phyloP scores from a whole-genome alignment of 2,329 filamentous ascomycete genomes.

The Ciborinia camelliae region DNA sequence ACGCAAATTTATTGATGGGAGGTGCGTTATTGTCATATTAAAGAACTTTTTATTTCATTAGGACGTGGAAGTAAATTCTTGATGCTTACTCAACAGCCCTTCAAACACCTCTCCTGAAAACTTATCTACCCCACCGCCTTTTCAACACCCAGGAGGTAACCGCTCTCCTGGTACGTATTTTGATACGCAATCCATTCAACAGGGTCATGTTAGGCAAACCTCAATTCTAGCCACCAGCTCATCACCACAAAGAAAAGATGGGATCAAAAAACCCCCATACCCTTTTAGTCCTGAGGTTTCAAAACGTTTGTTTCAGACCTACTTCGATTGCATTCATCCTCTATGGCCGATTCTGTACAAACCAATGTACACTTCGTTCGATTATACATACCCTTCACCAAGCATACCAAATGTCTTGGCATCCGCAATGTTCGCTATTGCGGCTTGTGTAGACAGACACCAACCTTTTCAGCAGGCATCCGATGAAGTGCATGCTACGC shows the following conservation, averaged over 20 bases:
- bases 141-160: background rate
- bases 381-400: slow-evolving; percentile 30
- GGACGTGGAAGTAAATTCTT: background rate
- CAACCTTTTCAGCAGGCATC: slow-evolving; percentile 21
- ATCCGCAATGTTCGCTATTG: slow-evolving; percentile 34
- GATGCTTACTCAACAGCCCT: slow-evolving; percentile 4
- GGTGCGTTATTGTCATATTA: slow-evolving; percentile 28
- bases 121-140: background rate
- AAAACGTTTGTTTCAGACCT: slow-evolving; percentile 33
- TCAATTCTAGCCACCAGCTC: background rate
- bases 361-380: slow-evolving; percentile 32
- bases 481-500: slow-evolving; percentile 22
- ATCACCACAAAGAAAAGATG: slow-evolving; percentile 7
- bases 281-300: slow-evolving; percentile 28
- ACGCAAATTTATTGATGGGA: slow-evolving; percentile 14
- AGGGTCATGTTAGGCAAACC: background rate
- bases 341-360: slow-evolving; percentile 37
- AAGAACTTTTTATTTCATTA: background rate
- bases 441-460: slow-evolving; percentile 32
- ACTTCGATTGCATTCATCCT: slow-evolving; percentile 36
- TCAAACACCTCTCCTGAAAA: slow-evolving; percentile 8
- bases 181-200: background rate
- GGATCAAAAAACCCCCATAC: background rate
- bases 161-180: background rate
- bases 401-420: slow-evolving; percentile 30